phyloP scores from a whole-genome alignment of 352 stramenopile species.

The Phytophthora vignae region DNA sequence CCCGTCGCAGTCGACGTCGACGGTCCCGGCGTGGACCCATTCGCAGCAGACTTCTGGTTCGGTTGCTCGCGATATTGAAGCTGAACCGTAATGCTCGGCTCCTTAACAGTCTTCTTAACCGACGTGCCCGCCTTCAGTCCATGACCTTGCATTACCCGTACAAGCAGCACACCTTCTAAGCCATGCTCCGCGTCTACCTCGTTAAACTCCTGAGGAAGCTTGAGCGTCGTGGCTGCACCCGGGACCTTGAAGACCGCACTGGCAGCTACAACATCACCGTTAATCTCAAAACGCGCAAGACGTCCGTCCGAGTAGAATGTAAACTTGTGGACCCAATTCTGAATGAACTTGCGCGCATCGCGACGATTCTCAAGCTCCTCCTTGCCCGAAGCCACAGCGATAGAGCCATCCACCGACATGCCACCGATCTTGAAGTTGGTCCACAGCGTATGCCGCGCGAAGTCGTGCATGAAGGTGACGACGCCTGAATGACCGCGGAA shows the following conservation, averaged over 20 bases:
- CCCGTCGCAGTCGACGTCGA: constrained; percentile 31
- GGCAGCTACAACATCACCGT: constrained; percentile 86
- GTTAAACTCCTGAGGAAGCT: constrained; percentile 90
- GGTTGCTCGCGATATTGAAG: constrained; percentile 74
- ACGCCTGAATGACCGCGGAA: constrained; percentile 79
- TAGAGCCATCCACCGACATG: constrained; percentile 83
- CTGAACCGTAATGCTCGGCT: constrained; percentile 62
- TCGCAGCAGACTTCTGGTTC: constrained; percentile 43
- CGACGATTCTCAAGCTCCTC: constrained; percentile 89
- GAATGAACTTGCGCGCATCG: constrained; percentile 85
- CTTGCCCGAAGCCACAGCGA: constrained; percentile 85
- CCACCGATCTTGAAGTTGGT: constrained; percentile 90
- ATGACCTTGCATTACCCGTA: constrained; percentile 86
- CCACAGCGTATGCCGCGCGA: constrained; percentile 81
- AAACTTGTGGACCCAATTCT: constrained; percentile 93
- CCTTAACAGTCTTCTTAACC: constrained; percentile 75
- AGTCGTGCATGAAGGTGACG: constrained; percentile 83
- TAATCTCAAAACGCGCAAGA: constrained; percentile 90
- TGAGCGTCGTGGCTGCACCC: constrained; percentile 83
- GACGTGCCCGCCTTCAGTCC: constrained; percentile 76
- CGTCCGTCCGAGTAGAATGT: constrained; percentile 87
- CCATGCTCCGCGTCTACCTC: constrained; percentile 87
- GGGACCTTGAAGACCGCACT: constrained; percentile 90
- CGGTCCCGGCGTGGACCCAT: constrained; percentile 31
- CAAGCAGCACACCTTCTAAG: constrained; percentile 68